Evolutionary conservation across 2,329 filamentous ascomycete species (phyloP).

Genomic region (Parastagonospora avenae): DNA sequence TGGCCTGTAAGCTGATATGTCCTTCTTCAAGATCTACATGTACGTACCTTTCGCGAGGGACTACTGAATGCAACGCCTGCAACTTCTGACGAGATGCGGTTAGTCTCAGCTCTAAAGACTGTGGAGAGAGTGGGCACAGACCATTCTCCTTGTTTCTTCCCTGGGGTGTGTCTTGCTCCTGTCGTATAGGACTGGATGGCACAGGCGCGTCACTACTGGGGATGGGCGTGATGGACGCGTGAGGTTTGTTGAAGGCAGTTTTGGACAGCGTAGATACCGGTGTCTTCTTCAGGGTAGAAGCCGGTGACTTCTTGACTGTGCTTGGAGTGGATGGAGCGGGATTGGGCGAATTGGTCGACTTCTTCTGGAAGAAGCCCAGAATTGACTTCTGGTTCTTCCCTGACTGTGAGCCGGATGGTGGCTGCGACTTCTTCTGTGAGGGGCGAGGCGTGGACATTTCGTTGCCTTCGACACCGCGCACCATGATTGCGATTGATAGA

Average conservation of each 20-base stretch:
- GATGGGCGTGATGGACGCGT: constrained; percentile 66
- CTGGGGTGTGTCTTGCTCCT: constrained; percentile 55
- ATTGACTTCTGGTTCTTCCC: constrained; percentile 72
- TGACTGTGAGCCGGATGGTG: constrained; percentile 52
- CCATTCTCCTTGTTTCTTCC: constrained; percentile 61
- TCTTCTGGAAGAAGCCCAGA: constrained; percentile 77
- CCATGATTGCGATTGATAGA: constrained; percentile 38
- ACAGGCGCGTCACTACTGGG: constrained; percentile 79
- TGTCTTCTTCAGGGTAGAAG: constrained; percentile 32
- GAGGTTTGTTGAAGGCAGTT: constrained; percentile 38
- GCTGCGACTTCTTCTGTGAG: constrained; percentile 52
- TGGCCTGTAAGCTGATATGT: constrained; percentile 8
- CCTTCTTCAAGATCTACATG: too few relatives aligned
- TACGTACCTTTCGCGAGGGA: constrained; percentile 76
- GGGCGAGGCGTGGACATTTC: constrained; percentile 52
- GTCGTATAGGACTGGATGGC: constrained; percentile 71
- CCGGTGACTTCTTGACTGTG: constrained; percentile 30
- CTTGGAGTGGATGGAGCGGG: constrained; percentile 40
- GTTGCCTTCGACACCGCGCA: constrained; percentile 54
- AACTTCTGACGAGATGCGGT: constrained; percentile 49
- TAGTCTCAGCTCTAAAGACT: constrained; percentile 49
- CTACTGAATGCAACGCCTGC: constrained; percentile 64
- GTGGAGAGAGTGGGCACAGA: constrained; percentile 50
- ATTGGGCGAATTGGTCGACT: constrained; percentile 55
- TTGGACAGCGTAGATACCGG: constrained; percentile 34